Evolutionary conservation across 1,139 yeast genomes (phyloP).

Genomic region (Kluyveromyces sp.): DNA sequence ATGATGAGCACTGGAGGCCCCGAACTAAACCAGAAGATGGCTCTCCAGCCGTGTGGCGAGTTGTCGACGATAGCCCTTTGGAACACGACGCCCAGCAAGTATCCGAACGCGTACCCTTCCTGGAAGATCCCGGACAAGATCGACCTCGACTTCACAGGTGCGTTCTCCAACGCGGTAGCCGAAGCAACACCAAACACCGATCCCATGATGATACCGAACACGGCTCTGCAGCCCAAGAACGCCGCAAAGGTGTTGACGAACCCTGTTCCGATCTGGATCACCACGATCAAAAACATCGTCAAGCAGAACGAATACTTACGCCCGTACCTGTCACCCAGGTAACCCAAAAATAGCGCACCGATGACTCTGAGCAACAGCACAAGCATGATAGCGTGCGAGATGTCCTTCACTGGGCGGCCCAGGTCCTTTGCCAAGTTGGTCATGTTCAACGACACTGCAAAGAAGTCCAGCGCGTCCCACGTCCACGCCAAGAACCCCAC

Average conservation of each 20-base stretch:
- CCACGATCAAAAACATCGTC: constrained; percentile 47
- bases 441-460: constrained; percentile 59
- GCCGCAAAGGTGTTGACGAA: constrained; percentile 57
- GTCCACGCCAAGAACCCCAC: constrained; percentile 71
- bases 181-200: constrained; percentile 65
- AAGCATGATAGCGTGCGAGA: constrained; percentile 76
- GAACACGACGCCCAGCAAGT: constrained; percentile 57
- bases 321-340: constrained; percentile 61
- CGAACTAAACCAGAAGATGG: constrained; percentile 74
- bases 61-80: constrained; percentile 53
- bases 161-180: constrained; percentile 61
- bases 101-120: constrained; percentile 70
- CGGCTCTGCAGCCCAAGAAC: constrained; percentile 63
- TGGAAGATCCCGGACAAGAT: constrained; percentile 61
- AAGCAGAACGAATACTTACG: constrained; percentile 62
- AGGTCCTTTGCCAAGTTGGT: constrained; percentile 49
- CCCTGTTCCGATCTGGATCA: constrained; percentile 65
- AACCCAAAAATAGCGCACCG: constrained; percentile 70
- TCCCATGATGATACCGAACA: constrained; percentile 66
- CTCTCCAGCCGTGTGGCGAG: constrained; percentile 58
- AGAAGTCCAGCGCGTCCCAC: constrained; percentile 75
- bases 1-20: constrained; percentile 57
- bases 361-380: constrained; percentile 73
- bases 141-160: constrained; percentile 57
- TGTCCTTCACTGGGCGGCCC: constrained; percentile 42